Conservation (phyloP, 129 eudicot genomes). For the Mikania micrantha region DNA sequence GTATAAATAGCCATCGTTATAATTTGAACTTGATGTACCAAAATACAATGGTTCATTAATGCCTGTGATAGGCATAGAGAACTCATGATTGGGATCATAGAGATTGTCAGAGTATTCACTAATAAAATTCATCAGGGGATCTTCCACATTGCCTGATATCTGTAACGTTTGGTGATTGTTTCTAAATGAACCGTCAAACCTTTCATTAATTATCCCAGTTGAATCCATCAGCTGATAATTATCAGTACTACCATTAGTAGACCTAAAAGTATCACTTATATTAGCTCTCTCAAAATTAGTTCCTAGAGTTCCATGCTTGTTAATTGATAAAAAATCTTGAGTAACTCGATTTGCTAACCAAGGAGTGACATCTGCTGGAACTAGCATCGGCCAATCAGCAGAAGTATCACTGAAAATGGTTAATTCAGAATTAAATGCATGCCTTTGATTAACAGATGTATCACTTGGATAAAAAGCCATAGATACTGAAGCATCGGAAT, state of each 20-base stretch:
- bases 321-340: constrained; percentile 23
- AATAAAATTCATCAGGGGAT: constrained; percentile 20
- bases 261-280: constrained; percentile 19
- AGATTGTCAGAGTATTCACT: constrained; percentile 9
- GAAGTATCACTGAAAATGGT: constrained; percentile 25
- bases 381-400: constrained; percentile 23
- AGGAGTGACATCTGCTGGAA: constrained; percentile 15
- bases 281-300: constrained; percentile 10
- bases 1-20: constrained; percentile 14
- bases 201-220: constrained; percentile 14
- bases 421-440: constrained; percentile 17
- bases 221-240: constrained; percentile 21
- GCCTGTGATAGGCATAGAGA: constrained; percentile 14
- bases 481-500: constrained; percentile 39
- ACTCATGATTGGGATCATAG: constrained; percentile 12
- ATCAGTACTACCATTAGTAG: constrained; percentile 10
- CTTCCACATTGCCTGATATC: constrained; percentile 17
- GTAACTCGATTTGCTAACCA: constrained; percentile 10
- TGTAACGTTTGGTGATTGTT: constrained; percentile 14
- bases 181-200: constrained; percentile 8
- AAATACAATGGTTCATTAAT: constrained; percentile 16
- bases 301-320: constrained; percentile 17
- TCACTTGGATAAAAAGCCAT: constrained; percentile 28
- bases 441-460: constrained; percentile 33
- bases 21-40: constrained; percentile 21